A percentile compares a stretch with the other conserved stretches of the same genome.
Conservation (phyloP, 164 flowering plant genomes). For the Houttuynia cordata region DNA sequence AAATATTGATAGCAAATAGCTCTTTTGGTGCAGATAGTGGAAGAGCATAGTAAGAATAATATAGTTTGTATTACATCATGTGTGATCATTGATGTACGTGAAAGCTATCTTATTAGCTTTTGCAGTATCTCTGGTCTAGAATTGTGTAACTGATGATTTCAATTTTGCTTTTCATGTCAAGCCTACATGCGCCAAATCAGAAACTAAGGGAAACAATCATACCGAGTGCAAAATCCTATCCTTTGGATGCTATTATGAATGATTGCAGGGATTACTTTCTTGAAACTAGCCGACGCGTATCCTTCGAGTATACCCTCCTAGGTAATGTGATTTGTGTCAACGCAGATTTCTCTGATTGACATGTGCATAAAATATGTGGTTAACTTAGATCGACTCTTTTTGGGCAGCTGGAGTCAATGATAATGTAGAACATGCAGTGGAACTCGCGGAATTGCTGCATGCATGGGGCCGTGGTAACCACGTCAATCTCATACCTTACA, state of each 20-base stretch:
- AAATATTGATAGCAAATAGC: neutral
- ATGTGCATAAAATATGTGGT: neutral
- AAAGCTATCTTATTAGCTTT: neutral
- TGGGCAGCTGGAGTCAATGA: slow-evolving; percentile 87
- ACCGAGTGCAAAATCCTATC: slow-evolving; percentile 91
- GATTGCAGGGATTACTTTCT: slow-evolving; percentile 79
- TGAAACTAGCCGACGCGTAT: slow-evolving; percentile 71
- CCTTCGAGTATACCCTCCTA: slow-evolving; percentile 88
- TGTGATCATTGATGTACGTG: neutral
- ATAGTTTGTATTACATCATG: neutral
- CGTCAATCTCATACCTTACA: slow-evolving; percentile 89
- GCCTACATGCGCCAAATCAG: slow-evolving; percentile 96
- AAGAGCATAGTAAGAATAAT: no score
- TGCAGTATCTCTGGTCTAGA: neutral
- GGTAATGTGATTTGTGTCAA: slow-evolving; percentile 25
- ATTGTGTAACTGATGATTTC: neutral
- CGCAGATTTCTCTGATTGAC: no score
- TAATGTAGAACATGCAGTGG: slow-evolving; percentile 59
- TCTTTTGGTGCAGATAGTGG: neutral
- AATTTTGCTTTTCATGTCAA: slow-evolving; percentile 12
- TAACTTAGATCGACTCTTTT: neutral
- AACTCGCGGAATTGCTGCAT: slow-evolving; percentile 80
- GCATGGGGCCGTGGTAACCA: slow-evolving; percentile 80
- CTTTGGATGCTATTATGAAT: slow-evolving; percentile 81
- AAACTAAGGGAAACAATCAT: slow-evolving; percentile 78